These are phyloP conservation scores for Cenchrus fungigraminus DNA, from an alignment of 176 grass and related monocot genomes.

Conservation along the genomic window DNA sequence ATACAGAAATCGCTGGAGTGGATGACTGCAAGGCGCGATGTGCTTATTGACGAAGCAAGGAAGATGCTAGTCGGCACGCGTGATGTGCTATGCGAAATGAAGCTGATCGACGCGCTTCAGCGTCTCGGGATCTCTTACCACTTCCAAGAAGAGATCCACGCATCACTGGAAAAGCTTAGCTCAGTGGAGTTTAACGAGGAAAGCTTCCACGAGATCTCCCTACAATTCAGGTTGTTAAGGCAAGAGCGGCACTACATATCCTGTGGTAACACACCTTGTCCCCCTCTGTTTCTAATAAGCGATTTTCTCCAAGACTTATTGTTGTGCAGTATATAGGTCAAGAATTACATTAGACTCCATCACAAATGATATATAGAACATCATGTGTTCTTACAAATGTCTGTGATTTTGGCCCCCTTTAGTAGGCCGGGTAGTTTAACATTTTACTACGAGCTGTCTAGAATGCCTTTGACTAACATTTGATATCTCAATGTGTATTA, in stretches of 20 bases:
- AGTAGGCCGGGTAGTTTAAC: too few species aligned
- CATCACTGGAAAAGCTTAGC: not conserved
- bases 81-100: not conserved
- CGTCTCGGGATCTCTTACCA: constrained; percentile 32
- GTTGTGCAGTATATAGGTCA: too few species aligned
- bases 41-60: not conserved
- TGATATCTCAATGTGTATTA: too few species aligned
- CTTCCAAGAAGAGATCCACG: constrained; percentile 4
- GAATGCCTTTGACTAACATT: too few species aligned
- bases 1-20: constrained; percentile 9
- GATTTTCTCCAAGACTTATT: too few species aligned
- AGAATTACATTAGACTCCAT: too few species aligned
- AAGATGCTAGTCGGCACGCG: not conserved
- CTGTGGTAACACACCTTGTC: not conserved
- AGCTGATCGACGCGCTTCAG: constrained; percentile 26
- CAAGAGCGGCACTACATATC: not conserved
- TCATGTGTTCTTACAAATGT: too few species aligned
- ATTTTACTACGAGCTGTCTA: too few species aligned
- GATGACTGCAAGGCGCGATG: not conserved
- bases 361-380: too few species aligned
- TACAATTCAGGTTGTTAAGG: constrained; percentile 26
- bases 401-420: too few species aligned
- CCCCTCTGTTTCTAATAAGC: not conserved
- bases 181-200: not conserved
- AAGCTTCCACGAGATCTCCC: not conserved